These are phyloP conservation scores for Royoungia palumana DNA, from an alignment of 768 basidiomycete genomes.

Conservation along the genomic window DNA sequence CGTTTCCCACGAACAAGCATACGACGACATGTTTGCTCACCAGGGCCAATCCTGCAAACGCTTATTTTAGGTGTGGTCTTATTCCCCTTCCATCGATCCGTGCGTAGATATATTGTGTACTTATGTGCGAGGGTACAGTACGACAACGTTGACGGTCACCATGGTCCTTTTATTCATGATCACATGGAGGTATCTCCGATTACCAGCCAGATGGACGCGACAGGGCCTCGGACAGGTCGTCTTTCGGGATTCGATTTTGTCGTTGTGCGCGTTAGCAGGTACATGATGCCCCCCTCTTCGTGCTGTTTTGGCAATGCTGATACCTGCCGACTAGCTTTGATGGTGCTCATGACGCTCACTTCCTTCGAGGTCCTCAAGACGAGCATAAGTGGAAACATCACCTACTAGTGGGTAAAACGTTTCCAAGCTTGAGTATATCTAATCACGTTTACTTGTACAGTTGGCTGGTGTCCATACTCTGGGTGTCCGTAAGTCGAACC, in stretches of 20 bases:
- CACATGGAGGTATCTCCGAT: slow-evolving; percentile 7
- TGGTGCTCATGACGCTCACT: slow-evolving; percentile 17
- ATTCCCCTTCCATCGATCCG: not conserved
- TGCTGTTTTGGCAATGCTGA: not conserved
- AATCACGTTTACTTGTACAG: slow-evolving; percentile 2
- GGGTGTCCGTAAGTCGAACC: slow-evolving; percentile 16
- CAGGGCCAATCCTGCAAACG: slow-evolving; percentile 6
- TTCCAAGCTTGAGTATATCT: not conserved
- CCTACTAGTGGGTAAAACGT: slow-evolving; percentile 15
- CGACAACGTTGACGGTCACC: slow-evolving; percentile 15
- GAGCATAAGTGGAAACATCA: slow-evolving; percentile 13
- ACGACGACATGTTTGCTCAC: slow-evolving; percentile 15
- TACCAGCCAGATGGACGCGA: slow-evolving; percentile 11
- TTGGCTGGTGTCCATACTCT: slow-evolving; percentile 17
- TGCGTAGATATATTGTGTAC: not conserved
- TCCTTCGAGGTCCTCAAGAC: slow-evolving; percentile 5
- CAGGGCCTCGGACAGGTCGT: slow-evolving; percentile 2
- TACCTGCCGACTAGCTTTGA: slow-evolving; percentile 3
- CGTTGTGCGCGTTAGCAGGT: slow-evolving; percentile 5
- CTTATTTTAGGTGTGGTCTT: slow-evolving; percentile 17
- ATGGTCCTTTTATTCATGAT: slow-evolving; percentile 15
- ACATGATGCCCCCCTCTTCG: not conserved
- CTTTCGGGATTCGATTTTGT: slow-evolving; percentile 12
- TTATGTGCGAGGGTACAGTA: not conserved
- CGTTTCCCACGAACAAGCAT: slow-evolving; percentile 3